Conservation (phyloP, 306 rosid species). For the Canavalia ensiformis region DNA sequence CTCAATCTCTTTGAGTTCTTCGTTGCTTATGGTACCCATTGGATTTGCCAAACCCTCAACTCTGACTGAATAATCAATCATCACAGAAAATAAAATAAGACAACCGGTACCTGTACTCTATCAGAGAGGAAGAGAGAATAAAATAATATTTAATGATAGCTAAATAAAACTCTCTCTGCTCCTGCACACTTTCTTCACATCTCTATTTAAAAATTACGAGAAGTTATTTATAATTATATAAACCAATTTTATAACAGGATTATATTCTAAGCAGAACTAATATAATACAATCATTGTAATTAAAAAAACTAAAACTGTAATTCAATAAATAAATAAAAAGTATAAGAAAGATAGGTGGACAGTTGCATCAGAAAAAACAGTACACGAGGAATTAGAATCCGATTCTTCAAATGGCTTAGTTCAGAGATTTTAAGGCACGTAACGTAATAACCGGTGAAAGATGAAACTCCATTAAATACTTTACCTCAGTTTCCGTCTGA, state of each 20-base stretch:
- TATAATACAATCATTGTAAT: neutral
- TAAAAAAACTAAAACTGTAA: neutral
- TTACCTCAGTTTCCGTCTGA: slow-evolving; percentile 39
- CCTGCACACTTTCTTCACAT: neutral
- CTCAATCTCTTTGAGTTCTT: slow-evolving; percentile 65
- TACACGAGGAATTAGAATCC: slow-evolving; percentile 13
- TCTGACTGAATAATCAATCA: slow-evolving; percentile 38
- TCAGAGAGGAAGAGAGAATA: neutral
- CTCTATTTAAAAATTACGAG: neutral
- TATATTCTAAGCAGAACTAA: neutral
- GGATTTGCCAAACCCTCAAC: slow-evolving; percentile 34
- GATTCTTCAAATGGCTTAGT: neutral
- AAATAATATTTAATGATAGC: slow-evolving; percentile 28
- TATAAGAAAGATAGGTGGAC: neutral
- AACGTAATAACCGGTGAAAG: neutral
- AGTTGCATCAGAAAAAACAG: neutral
- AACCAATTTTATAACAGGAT: neutral
- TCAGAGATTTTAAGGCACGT: neutral
- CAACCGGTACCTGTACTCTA: neutral
- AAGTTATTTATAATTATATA: neutral
- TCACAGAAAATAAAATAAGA: neutral
- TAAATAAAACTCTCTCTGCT: neutral
- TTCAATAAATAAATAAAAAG: neutral
- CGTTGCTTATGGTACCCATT: slow-evolving; percentile 54
- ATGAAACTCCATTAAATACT: slow-evolving; percentile 11